These are phyloP conservation scores for Debaryomycetaceae sp. DNA, from an alignment of 1,139 yeast genomes.

Conservation along the genomic window DNA sequence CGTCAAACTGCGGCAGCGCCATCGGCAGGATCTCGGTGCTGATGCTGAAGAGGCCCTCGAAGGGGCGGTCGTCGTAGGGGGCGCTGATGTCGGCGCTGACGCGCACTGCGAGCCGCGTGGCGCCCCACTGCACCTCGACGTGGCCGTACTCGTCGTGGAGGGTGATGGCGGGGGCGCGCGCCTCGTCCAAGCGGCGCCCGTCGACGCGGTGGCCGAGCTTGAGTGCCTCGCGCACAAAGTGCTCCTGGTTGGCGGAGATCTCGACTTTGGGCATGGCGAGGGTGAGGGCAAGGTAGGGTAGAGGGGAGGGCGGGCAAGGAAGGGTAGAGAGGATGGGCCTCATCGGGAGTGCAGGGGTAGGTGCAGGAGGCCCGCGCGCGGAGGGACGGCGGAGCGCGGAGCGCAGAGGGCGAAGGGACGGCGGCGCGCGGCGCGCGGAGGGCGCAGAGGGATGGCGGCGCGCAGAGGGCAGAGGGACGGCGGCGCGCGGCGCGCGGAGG, in stretches of 20 bases:
- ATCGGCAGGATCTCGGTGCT: conserved; percentile 84
- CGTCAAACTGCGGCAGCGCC: conserved; percentile 84
- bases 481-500: too few relatives aligned
- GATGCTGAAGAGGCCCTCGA: conserved; percentile 83
- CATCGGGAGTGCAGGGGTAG: too few relatives aligned
- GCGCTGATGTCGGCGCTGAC: conserved; percentile 75
- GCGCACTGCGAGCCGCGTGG: conserved; percentile 69
- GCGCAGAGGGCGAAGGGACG: too few relatives aligned
- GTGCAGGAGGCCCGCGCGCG: too few relatives aligned
- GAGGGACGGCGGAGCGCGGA: too few relatives aligned
- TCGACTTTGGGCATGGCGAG: conserved; percentile 28
- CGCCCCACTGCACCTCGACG: conserved; percentile 73
- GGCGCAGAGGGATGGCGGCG: too few relatives aligned
- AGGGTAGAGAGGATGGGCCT: too few relatives aligned
- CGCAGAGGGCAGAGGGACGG: too few relatives aligned
- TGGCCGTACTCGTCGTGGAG: conserved; percentile 77
- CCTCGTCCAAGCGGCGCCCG: conserved; percentile 60
- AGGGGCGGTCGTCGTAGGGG: conserved; percentile 90
- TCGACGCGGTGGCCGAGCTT: conserved; percentile 63
- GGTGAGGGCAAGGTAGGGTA: conserved; percentile 2
- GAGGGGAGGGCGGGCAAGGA: too few relatives aligned
- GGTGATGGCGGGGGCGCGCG: conserved; percentile 58
- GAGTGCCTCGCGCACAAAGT: conserved; percentile 59
- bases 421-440: too few relatives aligned
- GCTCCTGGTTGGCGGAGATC: conserved; percentile 61